Conservation (phyloP, 495 filamentous ascomycete species). For the Lophiostoma macrostomum region DNA sequence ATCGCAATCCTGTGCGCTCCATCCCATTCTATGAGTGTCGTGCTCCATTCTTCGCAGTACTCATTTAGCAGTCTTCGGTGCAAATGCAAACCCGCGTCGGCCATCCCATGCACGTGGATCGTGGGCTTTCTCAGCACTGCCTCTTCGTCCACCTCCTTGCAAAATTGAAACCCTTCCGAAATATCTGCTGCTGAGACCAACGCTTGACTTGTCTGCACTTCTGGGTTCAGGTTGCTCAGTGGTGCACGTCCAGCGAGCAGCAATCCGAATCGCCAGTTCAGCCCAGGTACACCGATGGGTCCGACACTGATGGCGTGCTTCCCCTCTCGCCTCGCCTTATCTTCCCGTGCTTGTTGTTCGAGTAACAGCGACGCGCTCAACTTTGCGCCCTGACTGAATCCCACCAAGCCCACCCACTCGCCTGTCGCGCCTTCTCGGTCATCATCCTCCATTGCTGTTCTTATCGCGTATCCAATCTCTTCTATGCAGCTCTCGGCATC, state of each 20-base stretch:
- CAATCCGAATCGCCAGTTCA: constrained; percentile 45
- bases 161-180: constrained; percentile 40
- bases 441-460: constrained; percentile 40
- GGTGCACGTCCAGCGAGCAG: constrained; percentile 57
- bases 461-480: constrained; percentile 39
- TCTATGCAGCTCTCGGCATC: constrained; percentile 44
- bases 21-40: constrained; percentile 58
- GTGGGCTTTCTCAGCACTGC: constrained; percentile 51
- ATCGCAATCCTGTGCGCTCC: constrained; percentile 59
- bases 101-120: constrained; percentile 61
- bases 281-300: constrained; percentile 22
- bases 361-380: constrained; percentile 49
- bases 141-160: constrained; percentile 34
- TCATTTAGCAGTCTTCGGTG: constrained; percentile 50
- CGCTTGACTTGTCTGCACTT: constrained; percentile 27
- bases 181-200: constrained; percentile 38
- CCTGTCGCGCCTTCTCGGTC: constrained; percentile 47
- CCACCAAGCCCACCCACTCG: constrained; percentile 57
- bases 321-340: constrained; percentile 23
- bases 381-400: constrained; percentile 59
- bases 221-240: constrained; percentile 44
- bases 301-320: constrained; percentile 17
- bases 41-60: constrained; percentile 48
- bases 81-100: constrained; percentile 52
- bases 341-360: constrained; percentile 40